Conservation (phyloP, 495 filamentous ascomycete species). For the Xanthoparmelia taractica region DNA sequence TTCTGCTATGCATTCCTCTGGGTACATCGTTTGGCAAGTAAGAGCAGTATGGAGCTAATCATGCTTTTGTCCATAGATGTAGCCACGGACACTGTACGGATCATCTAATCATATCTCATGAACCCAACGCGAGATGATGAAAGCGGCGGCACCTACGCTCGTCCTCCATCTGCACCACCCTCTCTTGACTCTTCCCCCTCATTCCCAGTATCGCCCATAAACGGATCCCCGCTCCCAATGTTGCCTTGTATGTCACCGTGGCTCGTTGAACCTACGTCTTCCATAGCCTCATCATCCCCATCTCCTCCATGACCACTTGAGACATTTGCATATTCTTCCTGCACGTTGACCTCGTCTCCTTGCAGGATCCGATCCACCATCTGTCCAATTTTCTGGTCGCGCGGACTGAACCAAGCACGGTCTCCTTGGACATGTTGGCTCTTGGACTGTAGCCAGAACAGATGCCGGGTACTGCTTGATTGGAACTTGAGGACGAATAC, state of each 20-base stretch:
- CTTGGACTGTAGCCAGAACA: slow-evolving; percentile 95
- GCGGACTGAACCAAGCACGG: slow-evolving; percentile 66
- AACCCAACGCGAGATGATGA: neutral
- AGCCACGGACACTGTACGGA: neutral
- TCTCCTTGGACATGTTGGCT: slow-evolving; percentile 67
- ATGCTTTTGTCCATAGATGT: slow-evolving; percentile 1
- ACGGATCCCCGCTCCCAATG: slow-evolving; percentile 21
- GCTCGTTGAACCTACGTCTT: slow-evolving; percentile 60
- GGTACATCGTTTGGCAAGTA: slow-evolving; percentile 6
- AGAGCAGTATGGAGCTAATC: neutral
- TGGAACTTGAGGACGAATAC: slow-evolving; percentile 91
- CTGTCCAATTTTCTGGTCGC: slow-evolving; percentile 73
- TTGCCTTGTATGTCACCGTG: slow-evolving; percentile 35
- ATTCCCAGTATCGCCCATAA: slow-evolving; percentile 67
- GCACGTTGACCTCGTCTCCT: slow-evolving; percentile 83
- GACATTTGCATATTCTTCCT: slow-evolving; percentile 62
- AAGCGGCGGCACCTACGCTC: slow-evolving; percentile 83
- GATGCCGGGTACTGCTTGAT: slow-evolving; percentile 81
- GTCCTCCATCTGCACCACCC: slow-evolving; percentile 88
- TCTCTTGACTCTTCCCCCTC: slow-evolving; percentile 83
- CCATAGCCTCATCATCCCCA: slow-evolving; percentile 73
- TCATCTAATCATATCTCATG: slow-evolving; percentile 9
- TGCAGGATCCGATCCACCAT: slow-evolving; percentile 77
- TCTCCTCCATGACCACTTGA: slow-evolving; percentile 41
- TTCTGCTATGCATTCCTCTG: slow-evolving; percentile 7